phyloP scores from a whole-genome alignment of 2,329 filamentous ascomycete genomes.

The Teratosphaeria viscida region DNA sequence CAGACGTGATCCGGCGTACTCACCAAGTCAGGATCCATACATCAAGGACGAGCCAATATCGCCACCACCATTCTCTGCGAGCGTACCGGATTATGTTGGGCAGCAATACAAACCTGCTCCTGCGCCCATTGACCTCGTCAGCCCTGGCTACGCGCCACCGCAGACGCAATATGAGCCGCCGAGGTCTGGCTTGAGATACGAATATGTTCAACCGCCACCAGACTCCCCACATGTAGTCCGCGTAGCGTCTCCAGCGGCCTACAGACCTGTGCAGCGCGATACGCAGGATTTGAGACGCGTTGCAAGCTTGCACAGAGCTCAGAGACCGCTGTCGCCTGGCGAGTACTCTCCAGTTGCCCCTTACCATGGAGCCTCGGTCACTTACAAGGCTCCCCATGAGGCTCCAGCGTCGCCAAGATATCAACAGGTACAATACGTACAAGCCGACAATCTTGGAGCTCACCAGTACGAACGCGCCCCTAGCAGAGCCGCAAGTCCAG shows the following conservation, averaged over 20 bases:
- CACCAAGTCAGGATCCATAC: slow-evolving; percentile 34
- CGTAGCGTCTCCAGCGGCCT: slow-evolving; percentile 27
- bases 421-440: slow-evolving; percentile 30
- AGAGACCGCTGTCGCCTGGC: slow-evolving; percentile 34
- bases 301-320: slow-evolving; percentile 38
- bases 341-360: slow-evolving; percentile 31
- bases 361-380: slow-evolving; percentile 32
- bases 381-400: slow-evolving; percentile 22
- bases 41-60: slow-evolving; percentile 56
- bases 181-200: slow-evolving; percentile 32
- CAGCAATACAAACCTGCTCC: slow-evolving; percentile 21
- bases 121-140: slow-evolving; percentile 29
- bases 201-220: slow-evolving; percentile 29
- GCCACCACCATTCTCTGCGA: slow-evolving; percentile 43
- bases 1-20: slow-evolving; percentile 18
- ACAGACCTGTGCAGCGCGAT: slow-evolving; percentile 30
- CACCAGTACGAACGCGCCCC: slow-evolving; percentile 26
- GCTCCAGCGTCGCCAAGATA: slow-evolving; percentile 10
- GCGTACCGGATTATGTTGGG: slow-evolving; percentile 29
- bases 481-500: slow-evolving; percentile 27
- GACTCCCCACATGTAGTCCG: slow-evolving; percentile 25
- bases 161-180: slow-evolving; percentile 37
- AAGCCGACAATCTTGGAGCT: slow-evolving; percentile 25
- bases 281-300: slow-evolving; percentile 38
- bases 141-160: slow-evolving; percentile 27